phyloP scores from a whole-genome alignment of 306 rosid species.

The Ammopiptanthus mongolicus region DNA sequence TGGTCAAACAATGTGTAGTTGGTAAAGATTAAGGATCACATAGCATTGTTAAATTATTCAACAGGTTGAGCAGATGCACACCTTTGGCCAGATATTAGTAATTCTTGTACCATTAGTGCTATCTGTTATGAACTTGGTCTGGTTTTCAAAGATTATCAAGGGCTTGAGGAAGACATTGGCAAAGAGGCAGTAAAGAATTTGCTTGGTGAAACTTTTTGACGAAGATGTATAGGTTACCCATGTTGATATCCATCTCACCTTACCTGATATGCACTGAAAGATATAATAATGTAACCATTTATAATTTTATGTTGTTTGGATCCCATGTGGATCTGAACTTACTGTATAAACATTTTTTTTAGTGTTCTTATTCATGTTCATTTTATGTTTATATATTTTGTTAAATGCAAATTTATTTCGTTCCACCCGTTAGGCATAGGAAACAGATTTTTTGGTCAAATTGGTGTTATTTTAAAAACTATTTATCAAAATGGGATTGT shows the following conservation, averaged over 20 bases:
- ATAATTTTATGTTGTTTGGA: too few relatives aligned
- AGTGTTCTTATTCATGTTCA: too few relatives aligned
- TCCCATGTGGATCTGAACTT: neutral
- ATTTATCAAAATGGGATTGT: too few relatives aligned
- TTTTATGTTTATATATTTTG: too few relatives aligned
- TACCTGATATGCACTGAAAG: neutral
- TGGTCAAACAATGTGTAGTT: too few relatives aligned
- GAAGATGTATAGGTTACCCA: conserved; percentile 8
- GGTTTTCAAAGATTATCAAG: conserved; percentile 67
- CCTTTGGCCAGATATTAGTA: conserved; percentile 46
- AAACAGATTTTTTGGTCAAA: too few relatives aligned
- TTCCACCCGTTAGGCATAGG: too few relatives aligned
- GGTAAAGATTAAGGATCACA: too few relatives aligned
- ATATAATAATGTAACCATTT: too few relatives aligned
- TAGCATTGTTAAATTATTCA: neutral
- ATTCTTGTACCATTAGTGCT: conserved; percentile 53
- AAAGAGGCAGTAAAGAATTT: conserved; percentile 53
- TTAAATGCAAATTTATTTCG: too few relatives aligned
- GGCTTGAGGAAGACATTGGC: conserved; percentile 79
- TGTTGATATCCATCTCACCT: conserved; percentile 18
- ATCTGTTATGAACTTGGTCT: conserved; percentile 66
- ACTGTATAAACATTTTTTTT: neutral
- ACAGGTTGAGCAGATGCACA: conserved; percentile 68
- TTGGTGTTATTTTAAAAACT: too few relatives aligned
- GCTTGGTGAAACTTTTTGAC: neutral